Base-by-base conservation (phyloP, 768 basidiomycete species). In the Trametes cinnabarina region DNA sequence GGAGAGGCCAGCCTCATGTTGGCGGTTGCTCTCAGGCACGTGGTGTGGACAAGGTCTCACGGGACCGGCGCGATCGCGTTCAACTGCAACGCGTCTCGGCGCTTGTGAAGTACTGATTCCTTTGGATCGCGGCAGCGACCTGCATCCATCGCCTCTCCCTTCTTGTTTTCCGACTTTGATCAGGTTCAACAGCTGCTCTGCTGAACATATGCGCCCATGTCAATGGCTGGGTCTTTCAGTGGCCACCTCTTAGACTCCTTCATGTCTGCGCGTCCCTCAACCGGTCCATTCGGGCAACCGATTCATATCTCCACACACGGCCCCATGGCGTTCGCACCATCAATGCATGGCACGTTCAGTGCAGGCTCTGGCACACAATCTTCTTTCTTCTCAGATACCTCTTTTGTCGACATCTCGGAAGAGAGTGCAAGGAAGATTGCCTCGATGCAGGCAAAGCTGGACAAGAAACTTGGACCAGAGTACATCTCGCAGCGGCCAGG, bases 401-500 rank as follows among this genome's bases (percentile, higher is more conserved):
- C 72, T 1, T 72, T 68, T 40, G 70, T 70, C 61, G 76, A 79
- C 11, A 73, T 87, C 34, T 81, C 83, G 0, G 81, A 87, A 53
- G 86, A 84, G 44, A 85, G 86, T 0, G 81, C 84, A 2, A 75
- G 77, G 52, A 86, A 84, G 65, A 83, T 93, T 41, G 88, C 86
- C 5, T 70, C 79, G 0, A 75, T 97, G 2, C 93, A 96, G 68
- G 84, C 81, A 12, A 90, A 93, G 69, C 79, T 99, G 28, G 80
- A 89, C 66, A 87, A 86, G 73, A 91, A 88, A 64, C 85, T 99
- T 19, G 97, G 97, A 2, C 97, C 97, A 1, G 97, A 98, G 74
- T 97, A 83, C 67, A 82, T 99, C 54, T 93, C 91, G 2, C 87
- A 88, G 62, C 80, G 97, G 15, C 88, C 91, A 7, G 95, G 96